A percentile compares a stretch with the other conserved stretches of the same genome.
Evolutionary conservation across 768 basidiomycete species (phyloP).

Genomic region (Nidula microcarpa): DNA sequence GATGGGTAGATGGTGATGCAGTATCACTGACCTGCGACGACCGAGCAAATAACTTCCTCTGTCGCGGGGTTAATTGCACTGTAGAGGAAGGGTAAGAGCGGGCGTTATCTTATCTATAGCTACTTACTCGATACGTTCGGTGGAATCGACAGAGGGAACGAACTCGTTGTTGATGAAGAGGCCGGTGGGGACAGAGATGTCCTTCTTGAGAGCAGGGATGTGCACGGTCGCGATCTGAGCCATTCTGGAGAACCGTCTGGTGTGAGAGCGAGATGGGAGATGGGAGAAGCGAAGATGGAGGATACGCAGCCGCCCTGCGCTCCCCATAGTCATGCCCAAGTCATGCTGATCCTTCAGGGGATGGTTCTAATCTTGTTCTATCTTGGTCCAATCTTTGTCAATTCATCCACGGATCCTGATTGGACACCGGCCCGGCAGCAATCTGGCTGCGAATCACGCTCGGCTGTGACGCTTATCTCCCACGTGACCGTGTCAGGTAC

Average conservation of each 20-base stretch:
- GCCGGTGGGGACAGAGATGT: constrained; percentile 69
- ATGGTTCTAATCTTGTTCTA: too few relatives aligned
- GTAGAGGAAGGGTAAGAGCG: constrained; percentile 9
- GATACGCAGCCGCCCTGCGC: constrained; percentile 23
- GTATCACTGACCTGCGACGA: constrained; percentile 50
- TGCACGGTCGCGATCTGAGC: constrained; percentile 34
- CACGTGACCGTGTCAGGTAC: too few relatives aligned
- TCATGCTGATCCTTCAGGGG: too few relatives aligned
- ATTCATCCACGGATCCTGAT: too few relatives aligned
- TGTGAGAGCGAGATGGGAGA: constrained; percentile 2
- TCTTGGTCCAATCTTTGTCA: too few relatives aligned
- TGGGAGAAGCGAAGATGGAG: constrained; percentile 10
- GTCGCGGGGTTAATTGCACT: constrained; percentile 83
- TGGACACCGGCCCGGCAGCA: too few relatives aligned
- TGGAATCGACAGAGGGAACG: constrained; percentile 68
- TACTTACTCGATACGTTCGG: constrained; percentile 60
- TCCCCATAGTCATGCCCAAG: too few relatives aligned
- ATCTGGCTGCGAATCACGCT: too few relatives aligned
- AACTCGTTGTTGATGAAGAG: constrained; percentile 93
- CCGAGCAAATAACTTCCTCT: constrained; percentile 66
- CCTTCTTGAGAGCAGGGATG: constrained; percentile 39
- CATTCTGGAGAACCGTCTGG: constrained; percentile 34
- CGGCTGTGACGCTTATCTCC: too few relatives aligned
- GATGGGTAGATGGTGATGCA: not conserved
- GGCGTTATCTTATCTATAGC: constrained; percentile 14